Percentiles rank a stretch among this genome's conserved stretches.
Evolutionary conservation across 78 protist genomes (phyloP).

Genomic region (Tieghemostelium lacteum): DNA sequence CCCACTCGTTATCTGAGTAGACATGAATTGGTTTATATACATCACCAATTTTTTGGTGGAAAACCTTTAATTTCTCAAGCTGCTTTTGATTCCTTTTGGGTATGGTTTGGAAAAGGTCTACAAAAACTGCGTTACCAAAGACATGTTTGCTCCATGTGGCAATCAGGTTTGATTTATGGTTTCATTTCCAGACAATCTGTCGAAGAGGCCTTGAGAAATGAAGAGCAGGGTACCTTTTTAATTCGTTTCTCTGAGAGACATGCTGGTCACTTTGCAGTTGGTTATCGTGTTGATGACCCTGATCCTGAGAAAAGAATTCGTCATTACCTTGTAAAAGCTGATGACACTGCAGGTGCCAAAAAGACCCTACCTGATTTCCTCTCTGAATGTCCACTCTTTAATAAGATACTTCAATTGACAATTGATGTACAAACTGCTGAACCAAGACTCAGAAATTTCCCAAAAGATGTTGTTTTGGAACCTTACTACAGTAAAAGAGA

Average conservation of each 20-base stretch:
- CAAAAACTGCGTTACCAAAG: conserved; percentile 82
- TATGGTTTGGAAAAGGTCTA: conserved; percentile 84
- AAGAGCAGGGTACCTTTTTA: conserved; percentile 80
- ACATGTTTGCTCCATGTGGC: conserved; percentile 83
- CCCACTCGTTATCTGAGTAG: conserved; percentile 81
- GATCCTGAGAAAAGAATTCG: conserved; percentile 70
- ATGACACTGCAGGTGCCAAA: conserved; percentile 53
- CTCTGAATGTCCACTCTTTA: conserved; percentile 77
- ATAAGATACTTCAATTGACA: conserved; percentile 67
- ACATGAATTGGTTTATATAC: conserved; percentile 73
- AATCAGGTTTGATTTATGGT: conserved; percentile 79
- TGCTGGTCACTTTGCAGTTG: conserved; percentile 81
- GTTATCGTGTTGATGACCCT: conserved; percentile 56
- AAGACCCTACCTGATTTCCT: conserved; percentile 84
- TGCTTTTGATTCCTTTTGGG: conserved; percentile 81
- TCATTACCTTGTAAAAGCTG: conserved; percentile 76
- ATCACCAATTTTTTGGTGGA: conserved; percentile 75
- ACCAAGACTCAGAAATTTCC: conserved; percentile 61
- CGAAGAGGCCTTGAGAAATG: conserved; percentile 66
- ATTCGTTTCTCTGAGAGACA: conserved; percentile 81
- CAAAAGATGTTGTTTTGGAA: conserved; percentile 76
- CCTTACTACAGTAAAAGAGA: conserved; percentile 69
- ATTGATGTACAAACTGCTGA: conserved; percentile 63
- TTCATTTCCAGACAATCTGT: conserved; percentile 71
- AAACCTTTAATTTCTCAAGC: conserved; percentile 47